These are phyloP conservation scores for Candida chilensis DNA, from an alignment of 805 yeast species.

Conservation along the genomic window DNA sequence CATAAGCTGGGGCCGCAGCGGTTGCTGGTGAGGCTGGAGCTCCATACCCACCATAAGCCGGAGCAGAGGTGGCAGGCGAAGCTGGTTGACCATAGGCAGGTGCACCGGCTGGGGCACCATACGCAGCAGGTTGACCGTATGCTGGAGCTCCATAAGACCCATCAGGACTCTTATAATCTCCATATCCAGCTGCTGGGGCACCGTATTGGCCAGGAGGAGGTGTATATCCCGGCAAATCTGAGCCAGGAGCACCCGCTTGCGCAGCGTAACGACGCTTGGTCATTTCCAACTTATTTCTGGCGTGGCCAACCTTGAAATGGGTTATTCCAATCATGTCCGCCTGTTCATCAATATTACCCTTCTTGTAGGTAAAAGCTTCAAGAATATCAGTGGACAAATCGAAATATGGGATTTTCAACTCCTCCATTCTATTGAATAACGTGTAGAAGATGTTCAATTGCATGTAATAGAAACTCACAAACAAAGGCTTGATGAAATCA, in stretches of 20 bases:
- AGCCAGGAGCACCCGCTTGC: conserved; percentile 18
- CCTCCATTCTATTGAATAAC: conserved; percentile 84
- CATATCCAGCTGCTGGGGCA: conserved; percentile 10
- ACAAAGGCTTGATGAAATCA: conserved; percentile 87
- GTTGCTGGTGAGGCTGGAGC: conserved; percentile 5
- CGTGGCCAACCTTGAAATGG: conserved; percentile 84
- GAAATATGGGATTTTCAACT: conserved; percentile 94
- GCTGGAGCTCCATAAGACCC: conserved; percentile 18
- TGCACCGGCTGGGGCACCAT: conserved; percentile 9
- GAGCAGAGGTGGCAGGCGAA: conserved; percentile 3
- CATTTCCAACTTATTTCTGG: conserved; percentile 74
- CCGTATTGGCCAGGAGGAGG: conserved; percentile 17
- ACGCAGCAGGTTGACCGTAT: conserved; percentile 18
- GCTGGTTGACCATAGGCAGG: conserved; percentile 4
- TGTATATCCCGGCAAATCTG: conserved; percentile 24
- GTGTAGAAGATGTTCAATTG: conserved; percentile 96
- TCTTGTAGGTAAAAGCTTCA: conserved; percentile 68
- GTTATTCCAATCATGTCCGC: conserved; percentile 87
- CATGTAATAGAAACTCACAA: conserved; percentile 93
- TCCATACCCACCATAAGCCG: conserved; percentile 8
- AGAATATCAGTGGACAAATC: conserved; percentile 78
- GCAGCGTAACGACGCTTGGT: conserved; percentile 67
- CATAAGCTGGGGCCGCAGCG: conserved; percentile 15
- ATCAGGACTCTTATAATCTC: conserved; percentile 16
- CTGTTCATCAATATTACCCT: conserved; percentile 87